Evolutionary conservation across 805 yeast species (phyloP).

Genomic region (Ogataea trehaloabstinens): DNA sequence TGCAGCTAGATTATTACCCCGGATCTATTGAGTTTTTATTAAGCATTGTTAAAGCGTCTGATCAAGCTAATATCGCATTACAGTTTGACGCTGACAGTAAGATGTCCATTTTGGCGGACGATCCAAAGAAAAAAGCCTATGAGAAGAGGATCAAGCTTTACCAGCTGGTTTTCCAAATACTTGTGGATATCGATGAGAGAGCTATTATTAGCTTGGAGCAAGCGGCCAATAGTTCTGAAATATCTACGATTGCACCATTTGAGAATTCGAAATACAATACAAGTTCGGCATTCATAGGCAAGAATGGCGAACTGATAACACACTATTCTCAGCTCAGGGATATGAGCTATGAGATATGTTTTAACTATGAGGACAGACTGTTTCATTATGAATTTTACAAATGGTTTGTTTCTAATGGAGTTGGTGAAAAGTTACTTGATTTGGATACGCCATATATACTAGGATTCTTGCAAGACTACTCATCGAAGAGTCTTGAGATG

Average conservation of each 20-base stretch:
- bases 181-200: constrained; percentile 67
- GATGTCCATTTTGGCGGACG: constrained; percentile 35
- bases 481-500: constrained; percentile 62
- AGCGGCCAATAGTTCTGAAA: constrained; percentile 17
- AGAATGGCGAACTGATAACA: constrained; percentile 37
- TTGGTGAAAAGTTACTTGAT: constrained; percentile 72
- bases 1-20: constrained; percentile 71
- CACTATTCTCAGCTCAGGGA: constrained; percentile 63
- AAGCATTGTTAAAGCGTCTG: constrained; percentile 69
- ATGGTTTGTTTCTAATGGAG: constrained; percentile 82
- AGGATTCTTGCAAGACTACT: constrained; percentile 68
- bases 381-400: constrained; percentile 92
- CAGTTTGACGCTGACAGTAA: constrained; percentile 48
- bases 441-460: constrained; percentile 80
- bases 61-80: constrained; percentile 55
- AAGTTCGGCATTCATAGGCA: constrained; percentile 24
- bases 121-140: constrained; percentile 49
- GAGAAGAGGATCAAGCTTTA: constrained; percentile 60
- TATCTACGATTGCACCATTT: constrained; percentile 13
- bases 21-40: constrained; percentile 85
- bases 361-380: constrained; percentile 71
- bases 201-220: constrained; percentile 44
- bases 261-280: constrained; percentile 8
- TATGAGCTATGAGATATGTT: constrained; percentile 69
- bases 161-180: constrained; percentile 69